A percentile compares a stretch with the other conserved stretches of the same genome.
Conservation (phyloP, 163 green algal species). For the Prototheca wickerhamii region DNA sequence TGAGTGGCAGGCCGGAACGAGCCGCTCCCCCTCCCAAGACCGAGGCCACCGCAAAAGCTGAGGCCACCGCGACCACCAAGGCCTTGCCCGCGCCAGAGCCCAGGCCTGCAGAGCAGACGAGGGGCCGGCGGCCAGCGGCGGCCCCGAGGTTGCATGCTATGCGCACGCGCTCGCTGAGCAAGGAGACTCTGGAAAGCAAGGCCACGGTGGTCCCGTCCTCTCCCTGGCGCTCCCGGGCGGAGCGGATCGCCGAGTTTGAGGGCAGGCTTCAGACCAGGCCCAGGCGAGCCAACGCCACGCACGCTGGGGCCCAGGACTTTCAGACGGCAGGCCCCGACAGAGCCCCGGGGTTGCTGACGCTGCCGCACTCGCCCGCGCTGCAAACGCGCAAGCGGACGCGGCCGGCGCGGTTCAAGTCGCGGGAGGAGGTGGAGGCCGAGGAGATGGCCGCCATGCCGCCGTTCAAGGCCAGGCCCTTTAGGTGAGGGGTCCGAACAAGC, state of each 20-base stretch:
- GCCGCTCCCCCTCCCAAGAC: no score
- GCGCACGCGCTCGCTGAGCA: background rate
- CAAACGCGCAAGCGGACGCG: conserved; percentile 35
- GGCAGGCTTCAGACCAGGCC: conserved; percentile 6
- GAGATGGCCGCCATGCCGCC: conserved; percentile 40
- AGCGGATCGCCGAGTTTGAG: conserved; percentile 22
- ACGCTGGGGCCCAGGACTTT: background rate
- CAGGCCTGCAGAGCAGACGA: background rate
- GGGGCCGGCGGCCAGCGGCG: background rate
- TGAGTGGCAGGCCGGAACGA: no score
- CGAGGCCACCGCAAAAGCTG: no score
- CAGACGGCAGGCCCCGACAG: background rate
- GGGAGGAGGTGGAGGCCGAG: conserved; percentile 47
- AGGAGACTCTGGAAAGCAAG: conserved; percentile 16
- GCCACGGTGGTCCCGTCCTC: conserved; percentile 28
- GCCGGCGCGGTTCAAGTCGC: conserved; percentile 40
- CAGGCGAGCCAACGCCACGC: conserved; percentile 2
- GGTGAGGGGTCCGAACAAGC: conserved; percentile 26
- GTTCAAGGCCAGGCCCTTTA: conserved; percentile 44
- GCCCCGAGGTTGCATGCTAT: background rate
- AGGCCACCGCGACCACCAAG: no score
- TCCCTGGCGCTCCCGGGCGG: conserved; percentile 21
- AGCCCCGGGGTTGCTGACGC: conserved; percentile 4
- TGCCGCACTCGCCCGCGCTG: conserved; percentile 36
- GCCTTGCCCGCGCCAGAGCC: background rate